Evolutionary conservation across 371 early-diverging fungal genomes (phyloP), one percentile per base, ranked within the genome.

Genomic region (Haplosporangium sp.): DNA sequence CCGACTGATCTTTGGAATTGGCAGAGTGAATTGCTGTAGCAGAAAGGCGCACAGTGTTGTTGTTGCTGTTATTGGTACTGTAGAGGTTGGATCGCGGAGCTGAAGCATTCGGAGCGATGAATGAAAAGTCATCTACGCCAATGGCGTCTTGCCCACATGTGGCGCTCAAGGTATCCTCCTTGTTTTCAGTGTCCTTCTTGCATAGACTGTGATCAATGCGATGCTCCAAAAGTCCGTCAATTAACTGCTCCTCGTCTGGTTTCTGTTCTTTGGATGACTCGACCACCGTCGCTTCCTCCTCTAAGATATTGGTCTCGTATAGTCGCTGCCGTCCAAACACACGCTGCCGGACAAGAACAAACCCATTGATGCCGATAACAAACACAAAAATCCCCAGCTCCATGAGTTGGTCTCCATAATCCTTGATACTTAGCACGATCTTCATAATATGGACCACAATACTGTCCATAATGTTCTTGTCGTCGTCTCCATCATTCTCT

Each of bases 331-430:
- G 54, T 18, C 52, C 64, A 45, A 64, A 89, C 9, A 86, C 85
- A 0, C 86, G 81, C 59, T 89, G 88, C 0, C 88, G 75, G 0
- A 86, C 83, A 36, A 86, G 81, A 7, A 87, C 60, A 51, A 82
- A 87, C 2, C 87, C 68, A 62, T 87, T 89, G 75, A 86, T 83
- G 38, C 84, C 83, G 1, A 83, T 70, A 0, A 89, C 84, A 61
- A 85, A 77, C n/a, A 86, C 76, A 69, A 87, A 89, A 5, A 87
- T 74, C 6, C 84, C 80, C 9, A 83, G 76, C 46, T 86, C 86
- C 51, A 87, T 74, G 13, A 66, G 40, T 54, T 64, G 45, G 79
- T 66, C 23, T 56, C 62, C 20, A 73, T 74, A 45, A 79, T 84
- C 41, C 84, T 59, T 14, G 84, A 86, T 50, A 64, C 51, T 83